Evolutionary conservation across 1,284 basidiomycete genomes (phyloP), one percentile per base, ranked within the genome.

Genomic region (Apiotrichum gracile): DNA sequence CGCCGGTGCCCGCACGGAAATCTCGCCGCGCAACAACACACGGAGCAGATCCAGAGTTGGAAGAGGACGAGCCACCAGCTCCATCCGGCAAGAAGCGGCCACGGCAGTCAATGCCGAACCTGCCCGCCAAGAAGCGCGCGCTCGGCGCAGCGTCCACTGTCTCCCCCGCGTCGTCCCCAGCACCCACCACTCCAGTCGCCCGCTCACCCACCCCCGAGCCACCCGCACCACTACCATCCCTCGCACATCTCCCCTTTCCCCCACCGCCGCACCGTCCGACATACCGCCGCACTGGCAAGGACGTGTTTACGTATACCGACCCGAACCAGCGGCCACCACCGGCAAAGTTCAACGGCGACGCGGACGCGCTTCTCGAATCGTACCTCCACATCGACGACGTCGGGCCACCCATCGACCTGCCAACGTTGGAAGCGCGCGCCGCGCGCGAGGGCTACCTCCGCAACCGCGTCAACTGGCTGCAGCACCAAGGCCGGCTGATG

Each of bases 281-380:
- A 47, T 84, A 81, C 64, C 82, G 86, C 46, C 76, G 87, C 46
- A 82, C 80, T 46, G 80, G 89, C 34, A 81, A 87, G 33, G 82
- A 86, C n/a, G 44, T 22, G 5, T 50, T 66, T 19, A 69, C 75
- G 2, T 80, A 85, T 53, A 82, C 88, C 1, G 80, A 85, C 64
- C 88, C 86, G 0, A 66, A 64, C 16, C 90, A 93, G 69, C 77
- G 78, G 14, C 85, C 86, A 2, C 76, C 82, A 0, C n/a, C 29
- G 17, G 26, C 43, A 10, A 77, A 75, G 42, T 79, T 81, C 60
- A 79, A 77, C 13, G 78, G 78, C 2, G 85, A 85, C 0, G 67
- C 91, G 17, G 58, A 73, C 5, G 61, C 74, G 0, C 79, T 85
- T 44, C 70, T 92, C 14, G 68, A 77, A 0, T 88, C 88, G 0